Evolutionary conservation across 495 filamentous ascomycete species (phyloP), one percentile per base, ranked within the genome.

Genomic region (Aspergillus leporis): DNA sequence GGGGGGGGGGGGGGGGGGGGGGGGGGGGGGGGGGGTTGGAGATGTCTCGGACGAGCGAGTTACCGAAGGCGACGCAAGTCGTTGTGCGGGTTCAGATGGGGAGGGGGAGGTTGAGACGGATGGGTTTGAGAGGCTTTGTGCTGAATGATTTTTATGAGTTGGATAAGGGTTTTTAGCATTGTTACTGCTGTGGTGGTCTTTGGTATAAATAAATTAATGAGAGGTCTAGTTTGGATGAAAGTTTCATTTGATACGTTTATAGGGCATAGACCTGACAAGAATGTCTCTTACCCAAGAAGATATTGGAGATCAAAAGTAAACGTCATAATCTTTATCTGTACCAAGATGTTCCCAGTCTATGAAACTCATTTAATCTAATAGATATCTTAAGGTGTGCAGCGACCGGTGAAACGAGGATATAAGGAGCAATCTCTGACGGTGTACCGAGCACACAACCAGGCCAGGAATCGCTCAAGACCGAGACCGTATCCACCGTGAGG

Each of bases 401-500:
- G 86, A 53, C 91, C 90, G 65, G 92, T 96, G 78, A 91, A 99
- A 54, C 94, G 86, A 50, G 95, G 93, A 66, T 98, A 99, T 72
- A 99, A 75, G 64, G 85, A 91, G 66, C 87, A 89, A 56, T 95
- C 92, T 38, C 92, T 83, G 34, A 99, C 93, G 16, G 92, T 97
- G 74, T 92, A 90, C 69, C 91, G 90, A 64, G 88, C 89, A 68
- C 90, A 94, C 80, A 99, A 77, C 95, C 95, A 99, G 34, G 94
- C 94, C 25, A 99, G 78, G 81, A 98, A 97, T 50, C 94, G 87
- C 81, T 99, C 94, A 36, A 98, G 81, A 63, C 94, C 94, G 36
- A 99, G 82, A 51, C 94, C 94, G 71, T 97, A 99, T 55, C 94
- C 94, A 52, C 94, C 94, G 70, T 99, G 94, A 12, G 93, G 92